Evolutionary conservation across 768 basidiomycete genomes (phyloP).

Genomic region (Amanita pseudoporphyria): DNA sequence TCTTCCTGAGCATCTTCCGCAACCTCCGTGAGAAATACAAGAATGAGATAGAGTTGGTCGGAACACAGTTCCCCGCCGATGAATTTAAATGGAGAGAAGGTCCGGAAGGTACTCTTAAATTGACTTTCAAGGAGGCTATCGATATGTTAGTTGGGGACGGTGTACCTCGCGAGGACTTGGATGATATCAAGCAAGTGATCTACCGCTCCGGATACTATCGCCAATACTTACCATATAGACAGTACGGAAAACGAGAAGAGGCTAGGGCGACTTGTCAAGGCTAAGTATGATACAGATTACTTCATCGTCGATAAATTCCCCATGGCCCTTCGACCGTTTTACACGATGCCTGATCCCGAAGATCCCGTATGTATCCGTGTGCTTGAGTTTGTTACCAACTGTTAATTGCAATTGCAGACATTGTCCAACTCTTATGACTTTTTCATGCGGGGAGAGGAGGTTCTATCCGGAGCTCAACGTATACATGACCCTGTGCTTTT

Average conservation of each 20-base stretch:
- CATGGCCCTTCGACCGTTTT: conserved; percentile 90
- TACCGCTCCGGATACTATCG: not conserved
- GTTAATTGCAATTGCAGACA: conserved; percentile 33
- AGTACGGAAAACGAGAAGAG: conserved; percentile 96
- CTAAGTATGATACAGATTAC: conserved; percentile 96
- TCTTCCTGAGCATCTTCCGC: conserved; percentile 82
- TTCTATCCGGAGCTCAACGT: conserved; percentile 96
- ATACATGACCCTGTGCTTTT: conserved; percentile 86
- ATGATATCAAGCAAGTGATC: conserved; percentile 76
- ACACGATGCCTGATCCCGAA: conserved; percentile 96
- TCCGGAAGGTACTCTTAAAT: conserved; percentile 76
- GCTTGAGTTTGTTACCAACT: not conserved
- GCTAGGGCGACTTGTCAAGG: conserved; percentile 81
- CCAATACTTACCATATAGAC: conserved; percentile 10
- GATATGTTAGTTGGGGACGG: conserved; percentile 83
- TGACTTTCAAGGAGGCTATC: conserved; percentile 84
- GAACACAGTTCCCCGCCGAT: conserved; percentile 88
- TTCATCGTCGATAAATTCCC: conserved; percentile 99
- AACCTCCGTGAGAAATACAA: conserved; percentile 68
- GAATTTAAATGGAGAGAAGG: conserved; percentile 94
- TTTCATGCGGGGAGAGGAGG: conserved; percentile 99
- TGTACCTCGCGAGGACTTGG: conserved; percentile 63
- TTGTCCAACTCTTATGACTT: conserved; percentile 99
- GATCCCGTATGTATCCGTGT: conserved; percentile 57
- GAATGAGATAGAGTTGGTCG: conserved; percentile 74